Conservation (phyloP, 2,329 filamentous ascomycete genomes). For the Exophiala xenobiotica region DNA sequence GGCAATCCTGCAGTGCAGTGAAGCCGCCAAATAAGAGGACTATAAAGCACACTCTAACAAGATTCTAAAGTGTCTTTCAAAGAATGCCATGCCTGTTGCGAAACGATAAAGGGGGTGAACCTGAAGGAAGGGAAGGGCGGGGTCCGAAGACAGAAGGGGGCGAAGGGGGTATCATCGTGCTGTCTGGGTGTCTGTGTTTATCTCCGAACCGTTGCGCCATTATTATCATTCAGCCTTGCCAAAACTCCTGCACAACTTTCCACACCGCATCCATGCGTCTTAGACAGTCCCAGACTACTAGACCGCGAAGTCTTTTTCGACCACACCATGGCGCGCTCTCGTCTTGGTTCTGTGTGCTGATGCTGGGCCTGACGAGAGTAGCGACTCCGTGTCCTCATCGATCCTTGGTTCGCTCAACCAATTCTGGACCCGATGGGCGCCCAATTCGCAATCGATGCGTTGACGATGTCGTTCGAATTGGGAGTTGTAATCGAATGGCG, state of each 20-base stretch:
- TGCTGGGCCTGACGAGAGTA: background rate
- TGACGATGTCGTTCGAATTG: background rate
- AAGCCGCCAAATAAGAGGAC: no score
- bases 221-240: background rate
- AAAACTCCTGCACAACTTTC: background rate
- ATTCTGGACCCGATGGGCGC: background rate
- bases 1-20: no score
- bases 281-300: no score
- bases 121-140: background rate
- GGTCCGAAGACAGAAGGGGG: background rate
- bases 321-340: background rate
- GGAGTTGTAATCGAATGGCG: background rate
- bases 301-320: no score
- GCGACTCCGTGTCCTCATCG: background rate
- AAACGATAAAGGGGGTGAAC: background rate
- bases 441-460: background rate
- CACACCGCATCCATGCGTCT: background rate
- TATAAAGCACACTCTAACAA: no score
- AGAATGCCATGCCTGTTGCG: background rate
- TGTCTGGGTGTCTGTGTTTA: background rate
- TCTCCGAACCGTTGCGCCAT: background rate
- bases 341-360: background rate
- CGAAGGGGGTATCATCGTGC: conserved; percentile 3
- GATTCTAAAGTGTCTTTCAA: no score
- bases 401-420: background rate